These are phyloP conservation scores for Capsicum pubescens DNA, from an alignment of 257 asterid genomes.

Conservation along the genomic window DNA sequence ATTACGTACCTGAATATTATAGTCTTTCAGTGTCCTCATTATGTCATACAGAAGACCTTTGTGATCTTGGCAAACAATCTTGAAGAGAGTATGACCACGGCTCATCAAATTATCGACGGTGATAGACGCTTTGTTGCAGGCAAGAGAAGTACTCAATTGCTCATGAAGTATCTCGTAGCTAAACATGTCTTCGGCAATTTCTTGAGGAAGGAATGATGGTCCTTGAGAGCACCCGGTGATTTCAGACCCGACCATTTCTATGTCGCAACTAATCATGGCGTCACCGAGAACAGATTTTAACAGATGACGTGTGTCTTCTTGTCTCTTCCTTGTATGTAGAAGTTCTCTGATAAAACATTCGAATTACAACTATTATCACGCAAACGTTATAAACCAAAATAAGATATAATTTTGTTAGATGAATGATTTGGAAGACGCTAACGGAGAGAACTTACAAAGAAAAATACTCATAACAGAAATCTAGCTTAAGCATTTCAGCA, in stretches of 20 bases:
- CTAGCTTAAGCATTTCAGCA: not conserved
- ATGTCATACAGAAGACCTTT: conserved; percentile 83
- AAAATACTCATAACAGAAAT: not conserved
- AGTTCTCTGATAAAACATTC: conserved; percentile 61
- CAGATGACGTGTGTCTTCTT: conserved; percentile 62
- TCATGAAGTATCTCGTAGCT: conserved; percentile 44
- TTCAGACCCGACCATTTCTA: conserved; percentile 75
- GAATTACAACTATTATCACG: not conserved
- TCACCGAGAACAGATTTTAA: conserved; percentile 66
- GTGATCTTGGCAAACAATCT: conserved; percentile 80
- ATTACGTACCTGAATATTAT: conserved; percentile 73
- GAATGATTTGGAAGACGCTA: not conserved
- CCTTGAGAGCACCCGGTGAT: conserved; percentile 68
- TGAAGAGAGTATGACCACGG: conserved; percentile 85
- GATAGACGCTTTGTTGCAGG: conserved; percentile 58
- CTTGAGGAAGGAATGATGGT: conserved; percentile 64
- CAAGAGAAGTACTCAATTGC: conserved; percentile 43
- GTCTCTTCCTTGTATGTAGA: conserved; percentile 64
- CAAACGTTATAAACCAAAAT: not conserved
- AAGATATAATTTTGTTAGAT: not conserved
- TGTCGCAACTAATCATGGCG: conserved; percentile 61
- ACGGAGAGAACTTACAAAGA: not conserved
- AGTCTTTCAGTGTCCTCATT: conserved; percentile 92
- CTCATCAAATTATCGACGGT: conserved; percentile 73
- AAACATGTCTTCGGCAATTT: conserved; percentile 63